These are phyloP conservation scores for Epichloe hybrida DNA, from an alignment of 2,329 filamentous ascomycete species.

Conservation along the genomic window DNA sequence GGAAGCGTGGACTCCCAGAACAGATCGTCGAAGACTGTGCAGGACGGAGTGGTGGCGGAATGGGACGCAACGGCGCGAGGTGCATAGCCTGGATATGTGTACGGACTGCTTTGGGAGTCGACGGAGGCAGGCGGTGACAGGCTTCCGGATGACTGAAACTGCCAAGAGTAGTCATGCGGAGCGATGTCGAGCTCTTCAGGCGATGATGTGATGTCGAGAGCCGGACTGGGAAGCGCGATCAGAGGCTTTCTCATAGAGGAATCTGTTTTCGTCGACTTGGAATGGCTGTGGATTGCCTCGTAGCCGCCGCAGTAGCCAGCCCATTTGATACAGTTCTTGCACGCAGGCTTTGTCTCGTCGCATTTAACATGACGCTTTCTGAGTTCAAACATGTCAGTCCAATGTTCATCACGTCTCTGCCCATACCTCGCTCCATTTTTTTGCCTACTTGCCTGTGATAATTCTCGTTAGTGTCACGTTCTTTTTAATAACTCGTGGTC, in stretches of 20 bases:
- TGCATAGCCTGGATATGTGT: not conserved
- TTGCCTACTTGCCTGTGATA: constrained; percentile 5
- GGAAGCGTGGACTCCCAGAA: constrained; percentile 25
- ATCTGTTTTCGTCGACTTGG: not conserved
- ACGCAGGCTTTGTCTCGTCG: constrained; percentile 22
- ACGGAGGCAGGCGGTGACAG: constrained; percentile 3
- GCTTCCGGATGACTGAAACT: constrained; percentile 1
- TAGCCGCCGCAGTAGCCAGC: constrained; percentile 22
- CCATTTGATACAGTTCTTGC: constrained; percentile 22
- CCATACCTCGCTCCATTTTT: not conserved
- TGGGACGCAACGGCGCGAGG: not conserved
- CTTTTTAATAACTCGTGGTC: not conserved
- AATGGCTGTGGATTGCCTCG: constrained; percentile 2
- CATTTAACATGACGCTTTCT: constrained; percentile 23
- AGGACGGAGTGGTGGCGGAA: not conserved
- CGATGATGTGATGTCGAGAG: constrained; percentile 3
- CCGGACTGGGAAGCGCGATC: constrained; percentile 1
- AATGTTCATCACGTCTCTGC: not conserved
- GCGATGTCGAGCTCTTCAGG: constrained; percentile 3
- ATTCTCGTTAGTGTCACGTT: not conserved
- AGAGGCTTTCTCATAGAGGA: not conserved
- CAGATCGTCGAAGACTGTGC: constrained; percentile 15
- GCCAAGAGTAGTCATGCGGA: constrained; percentile 1
- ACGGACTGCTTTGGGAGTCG: constrained; percentile 1
- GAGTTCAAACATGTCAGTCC: constrained; percentile 1